phyloP scores from a whole-genome alignment of 176 grass and related monocot genomes.

The Phragmites australis region DNA sequence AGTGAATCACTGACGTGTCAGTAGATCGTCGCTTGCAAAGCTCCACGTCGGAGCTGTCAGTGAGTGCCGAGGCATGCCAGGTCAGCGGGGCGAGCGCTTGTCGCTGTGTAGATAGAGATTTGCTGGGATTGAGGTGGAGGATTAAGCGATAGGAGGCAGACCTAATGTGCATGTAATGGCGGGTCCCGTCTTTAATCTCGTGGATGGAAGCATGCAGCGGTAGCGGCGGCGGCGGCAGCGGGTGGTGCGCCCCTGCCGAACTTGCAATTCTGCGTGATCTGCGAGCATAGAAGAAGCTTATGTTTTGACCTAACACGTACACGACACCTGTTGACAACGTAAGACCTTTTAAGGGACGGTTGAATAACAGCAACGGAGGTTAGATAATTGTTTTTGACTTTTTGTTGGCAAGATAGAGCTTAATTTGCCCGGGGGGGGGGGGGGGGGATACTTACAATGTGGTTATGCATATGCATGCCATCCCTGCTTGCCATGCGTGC shows the following conservation, averaged over 20 bases:
- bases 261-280: background rate
- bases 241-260: constrained; percentile 11
- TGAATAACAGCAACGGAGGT: background rate
- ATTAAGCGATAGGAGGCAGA: constrained; percentile 38
- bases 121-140: background rate
- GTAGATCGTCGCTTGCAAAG: background rate
- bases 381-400: background rate
- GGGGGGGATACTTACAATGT: background rate
- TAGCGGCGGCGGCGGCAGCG: too few species aligned
- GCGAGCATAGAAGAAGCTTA: background rate
- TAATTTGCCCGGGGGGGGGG: too few species aligned
- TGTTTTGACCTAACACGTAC: constrained; percentile 6
- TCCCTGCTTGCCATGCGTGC: background rate
- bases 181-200: constrained; percentile 8
- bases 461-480: background rate
- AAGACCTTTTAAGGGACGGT: background rate
- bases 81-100: constrained; percentile 4
- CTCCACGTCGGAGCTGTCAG: constrained; percentile 9
- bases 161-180: constrained; percentile 35
- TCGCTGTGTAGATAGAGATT: background rate
- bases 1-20: constrained; percentile 34
- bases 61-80: background rate
- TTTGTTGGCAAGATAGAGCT: background rate
- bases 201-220: constrained; percentile 6
- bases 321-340: background rate